Base-by-base conservation (phyloP, 129 eudicot genomes). In the Saposhnikovia divaricata region DNA sequence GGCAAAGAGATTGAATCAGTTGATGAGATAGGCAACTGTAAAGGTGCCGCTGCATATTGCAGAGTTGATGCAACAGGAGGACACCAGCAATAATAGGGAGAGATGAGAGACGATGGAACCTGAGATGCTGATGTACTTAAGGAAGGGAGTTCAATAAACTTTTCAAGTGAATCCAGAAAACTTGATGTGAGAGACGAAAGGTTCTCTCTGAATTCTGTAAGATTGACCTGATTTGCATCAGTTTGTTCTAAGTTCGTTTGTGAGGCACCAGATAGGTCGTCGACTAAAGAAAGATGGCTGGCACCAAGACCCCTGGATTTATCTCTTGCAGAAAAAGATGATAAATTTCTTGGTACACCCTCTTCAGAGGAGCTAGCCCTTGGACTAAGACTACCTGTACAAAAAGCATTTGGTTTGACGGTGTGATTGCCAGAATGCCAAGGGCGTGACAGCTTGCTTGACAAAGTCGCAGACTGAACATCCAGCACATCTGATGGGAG, bases 41-140 rank as follows among this genome's bases (percentile, higher is more conserved):
- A 7, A 77, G 80, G 81, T 72, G 88, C 79, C 81, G 84, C 81
- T 13, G 89, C 71, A 78, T 82, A 82, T 45, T 85, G 90, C 76
- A 87, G 81, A 34, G 88, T 61, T 50, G 94, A 88, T 50, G 85
- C 85, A 76, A 82, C 88, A 63, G 97, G 98, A 51, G 98, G 97
- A 77, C 96, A 91, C 97, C 96, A 91, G 74, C 97, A 90, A 76
- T 93, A 93, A 50, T 88, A 92, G 9, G 98, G 98, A 74, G 98
- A 88, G 51, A 88, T 73, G 14, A 80, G 81, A 61, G 91, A 25
- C 4, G 81, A 73, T 75, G 87, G 87, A 53, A 76, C 70, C 45
- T 82, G 78, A 34, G 83, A 46, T 82, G 87, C 77, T 27, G 77
- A n/a, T n/a, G 85, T 71, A 77, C 48, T 73, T 27, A 80, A 19